phyloP scores from a whole-genome alignment of 768 basidiomycete genomes.

The Psilocybe azurescens region DNA sequence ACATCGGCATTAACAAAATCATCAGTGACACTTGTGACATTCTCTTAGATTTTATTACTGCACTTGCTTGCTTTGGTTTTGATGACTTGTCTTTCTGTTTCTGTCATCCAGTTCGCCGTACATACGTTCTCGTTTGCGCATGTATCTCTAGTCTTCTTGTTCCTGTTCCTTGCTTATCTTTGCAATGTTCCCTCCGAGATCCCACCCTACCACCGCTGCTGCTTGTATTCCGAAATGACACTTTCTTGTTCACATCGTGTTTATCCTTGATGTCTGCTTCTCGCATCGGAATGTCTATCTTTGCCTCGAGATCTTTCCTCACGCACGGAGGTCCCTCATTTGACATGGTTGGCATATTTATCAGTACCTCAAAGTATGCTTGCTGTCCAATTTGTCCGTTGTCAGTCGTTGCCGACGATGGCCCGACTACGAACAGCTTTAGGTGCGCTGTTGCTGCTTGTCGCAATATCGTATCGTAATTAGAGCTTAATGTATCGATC shows the following conservation, averaged over 20 bases:
- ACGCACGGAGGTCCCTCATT: conserved; percentile 17
- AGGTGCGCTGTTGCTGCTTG: conserved; percentile 1
- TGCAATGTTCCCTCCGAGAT: conserved; percentile 13
- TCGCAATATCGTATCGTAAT: not conserved
- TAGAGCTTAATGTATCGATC: not conserved
- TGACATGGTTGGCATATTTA: conserved; percentile 20
- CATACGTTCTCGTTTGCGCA: not conserved
- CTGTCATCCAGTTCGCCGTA: not conserved
- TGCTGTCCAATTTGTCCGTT: conserved; percentile 21
- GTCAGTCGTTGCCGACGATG: conserved; percentile 21
- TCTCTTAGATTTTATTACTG: not conserved
- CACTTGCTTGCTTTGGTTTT: not conserved
- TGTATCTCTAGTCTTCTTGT: conserved; percentile 3
- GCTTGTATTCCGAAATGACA: conserved; percentile 20
- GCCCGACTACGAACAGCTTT: conserved; percentile 10
- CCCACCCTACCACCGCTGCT: conserved; percentile 12
- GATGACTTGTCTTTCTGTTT: not conserved
- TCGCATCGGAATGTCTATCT: conserved; percentile 18
- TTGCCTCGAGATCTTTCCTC: conserved; percentile 15
- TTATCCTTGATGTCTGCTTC: conserved; percentile 14
- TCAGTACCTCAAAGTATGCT: conserved; percentile 21
- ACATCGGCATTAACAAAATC: conserved; percentile 18
- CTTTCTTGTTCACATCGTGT: conserved; percentile 22
- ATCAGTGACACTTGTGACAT: conserved; percentile 19
- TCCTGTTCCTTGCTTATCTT: conserved; percentile 25